A percentile compares a stretch with the other conserved stretches of the same genome.
Conservation (phyloP, 225 moss, liverwort and hornwort species). For the Marchantia polymorpha region DNA sequence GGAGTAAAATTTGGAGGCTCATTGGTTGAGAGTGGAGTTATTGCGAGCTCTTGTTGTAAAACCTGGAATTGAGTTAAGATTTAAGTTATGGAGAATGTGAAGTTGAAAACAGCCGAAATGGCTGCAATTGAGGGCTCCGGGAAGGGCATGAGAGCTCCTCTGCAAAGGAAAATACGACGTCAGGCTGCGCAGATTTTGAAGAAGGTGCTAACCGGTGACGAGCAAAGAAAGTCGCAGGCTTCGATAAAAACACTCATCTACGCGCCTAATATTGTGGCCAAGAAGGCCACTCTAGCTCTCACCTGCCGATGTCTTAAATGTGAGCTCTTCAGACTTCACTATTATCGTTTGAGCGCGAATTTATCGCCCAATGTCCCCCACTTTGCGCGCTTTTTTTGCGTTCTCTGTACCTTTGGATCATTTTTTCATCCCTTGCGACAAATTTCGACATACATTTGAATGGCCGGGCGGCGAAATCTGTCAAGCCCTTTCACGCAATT, state of each 20-base stretch:
- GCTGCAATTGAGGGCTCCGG: conserved; percentile 16
- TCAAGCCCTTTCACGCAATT: too few species aligned
- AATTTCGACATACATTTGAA: too few species aligned
- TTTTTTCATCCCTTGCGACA: too few species aligned
- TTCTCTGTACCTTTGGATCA: too few species aligned
- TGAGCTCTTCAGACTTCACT: conserved; percentile 29
- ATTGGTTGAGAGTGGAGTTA: too few species aligned
- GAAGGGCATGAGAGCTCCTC: conserved; percentile 63
- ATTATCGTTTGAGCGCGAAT: neutral
- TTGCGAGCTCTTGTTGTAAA: too few species aligned
- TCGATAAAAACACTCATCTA: conserved; percentile 91
- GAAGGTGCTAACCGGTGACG: conserved; percentile 68
- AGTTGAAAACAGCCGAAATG: conserved; percentile 11
- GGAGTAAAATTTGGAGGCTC: too few species aligned
- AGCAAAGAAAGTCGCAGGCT: conserved; percentile 64
- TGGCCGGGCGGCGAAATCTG: too few species aligned
- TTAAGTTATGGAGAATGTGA: neutral
- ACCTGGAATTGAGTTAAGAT: too few species aligned
- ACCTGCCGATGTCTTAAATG: conserved; percentile 90
- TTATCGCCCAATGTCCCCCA: too few species aligned
- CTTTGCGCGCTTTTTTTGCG: too few species aligned
- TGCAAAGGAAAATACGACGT: conserved; percentile 75
- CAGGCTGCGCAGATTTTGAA: conserved; percentile 81
- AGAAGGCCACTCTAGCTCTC: conserved; percentile 94
- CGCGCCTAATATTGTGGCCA: conserved; percentile 79